Conservation (phyloP, 345 rosid genomes). For the Nasturtium officinale region DNA sequence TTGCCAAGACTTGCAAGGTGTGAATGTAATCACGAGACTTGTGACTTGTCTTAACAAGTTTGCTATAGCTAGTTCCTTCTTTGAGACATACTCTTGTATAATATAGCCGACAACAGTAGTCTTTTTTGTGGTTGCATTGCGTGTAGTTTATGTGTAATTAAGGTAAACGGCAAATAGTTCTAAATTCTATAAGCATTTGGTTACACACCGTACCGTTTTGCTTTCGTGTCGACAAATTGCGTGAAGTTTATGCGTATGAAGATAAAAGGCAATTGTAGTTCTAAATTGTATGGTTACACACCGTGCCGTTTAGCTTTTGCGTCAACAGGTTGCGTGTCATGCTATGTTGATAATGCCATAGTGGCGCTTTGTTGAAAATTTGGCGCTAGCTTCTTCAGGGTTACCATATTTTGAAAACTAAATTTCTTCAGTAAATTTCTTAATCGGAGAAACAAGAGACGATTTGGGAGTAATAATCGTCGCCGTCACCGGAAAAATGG, state of each 20-base stretch:
- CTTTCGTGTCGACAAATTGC: background rate
- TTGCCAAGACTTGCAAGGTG: slow-evolving; percentile 69
- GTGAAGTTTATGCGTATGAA: slow-evolving; percentile 19
- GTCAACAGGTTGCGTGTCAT: slow-evolving; percentile 17
- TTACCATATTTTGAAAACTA: slow-evolving; percentile 25
- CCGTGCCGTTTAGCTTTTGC: slow-evolving; percentile 12
- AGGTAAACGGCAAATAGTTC: background rate
- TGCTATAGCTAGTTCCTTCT: slow-evolving; percentile 24
- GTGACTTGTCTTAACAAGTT: slow-evolving; percentile 1
- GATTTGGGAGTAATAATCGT: background rate
- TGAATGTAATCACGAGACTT: slow-evolving; percentile 42
- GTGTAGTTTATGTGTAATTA: slow-evolving; percentile 25
- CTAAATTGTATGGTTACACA: background rate
- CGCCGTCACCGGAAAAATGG: slow-evolving; percentile 46
- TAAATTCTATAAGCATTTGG: background rate
- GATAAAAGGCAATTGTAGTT: background rate
- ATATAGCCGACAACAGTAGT: background rate
- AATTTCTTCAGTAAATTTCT: background rate
- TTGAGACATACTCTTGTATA: slow-evolving; percentile 25
- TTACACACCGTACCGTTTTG: slow-evolving; percentile 19
- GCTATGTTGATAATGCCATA: background rate
- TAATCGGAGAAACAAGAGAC: slow-evolving; percentile 23
- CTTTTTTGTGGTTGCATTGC: slow-evolving; percentile 12
- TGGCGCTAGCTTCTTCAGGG: slow-evolving; percentile 38
- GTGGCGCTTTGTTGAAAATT: slow-evolving; percentile 15